A percentile compares a stretch with the other conserved stretches of the same genome.
These are phyloP conservation scores for Pestalotiopsis sp. DNA, from an alignment of 2,329 filamentous ascomycete genomes.

Conservation along the genomic window DNA sequence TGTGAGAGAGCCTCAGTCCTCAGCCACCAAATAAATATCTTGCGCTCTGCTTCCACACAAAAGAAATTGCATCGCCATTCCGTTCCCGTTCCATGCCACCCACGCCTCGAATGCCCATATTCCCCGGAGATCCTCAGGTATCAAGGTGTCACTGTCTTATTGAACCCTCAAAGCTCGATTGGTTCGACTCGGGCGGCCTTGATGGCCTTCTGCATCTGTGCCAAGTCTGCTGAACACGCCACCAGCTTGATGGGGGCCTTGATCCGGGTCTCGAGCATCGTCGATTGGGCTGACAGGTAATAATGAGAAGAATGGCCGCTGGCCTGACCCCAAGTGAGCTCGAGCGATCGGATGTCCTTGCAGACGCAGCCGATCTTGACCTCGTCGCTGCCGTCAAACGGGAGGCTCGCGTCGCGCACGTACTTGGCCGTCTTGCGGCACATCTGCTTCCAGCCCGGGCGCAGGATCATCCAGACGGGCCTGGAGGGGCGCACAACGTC, in stretches of 20 bases:
- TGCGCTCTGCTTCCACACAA: too few relatives aligned
- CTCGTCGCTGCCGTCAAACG: neutral
- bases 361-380: neutral
- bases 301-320: neutral
- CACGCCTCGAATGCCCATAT: too few relatives aligned
- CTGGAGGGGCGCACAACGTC: neutral
- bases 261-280: neutral
- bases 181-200: neutral
- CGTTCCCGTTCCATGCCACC: too few relatives aligned
- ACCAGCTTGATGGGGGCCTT: neutral
- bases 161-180: neutral
- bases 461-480: neutral
- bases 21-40: too few relatives aligned
- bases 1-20: too few relatives aligned
- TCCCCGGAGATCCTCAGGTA: too few relatives aligned
- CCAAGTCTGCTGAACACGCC: neutral
- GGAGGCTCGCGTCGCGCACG: neutral
- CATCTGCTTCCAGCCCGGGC: neutral
- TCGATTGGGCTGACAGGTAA: neutral
- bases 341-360: neutral
- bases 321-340: neutral
- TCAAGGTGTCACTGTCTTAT: too few relatives aligned
- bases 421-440: neutral
- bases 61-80: too few relatives aligned
- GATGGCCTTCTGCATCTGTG: neutral